These are phyloP conservation scores for Achaetomiella virescens DNA, from an alignment of 495 filamentous ascomycete genomes.

Conservation along the genomic window DNA sequence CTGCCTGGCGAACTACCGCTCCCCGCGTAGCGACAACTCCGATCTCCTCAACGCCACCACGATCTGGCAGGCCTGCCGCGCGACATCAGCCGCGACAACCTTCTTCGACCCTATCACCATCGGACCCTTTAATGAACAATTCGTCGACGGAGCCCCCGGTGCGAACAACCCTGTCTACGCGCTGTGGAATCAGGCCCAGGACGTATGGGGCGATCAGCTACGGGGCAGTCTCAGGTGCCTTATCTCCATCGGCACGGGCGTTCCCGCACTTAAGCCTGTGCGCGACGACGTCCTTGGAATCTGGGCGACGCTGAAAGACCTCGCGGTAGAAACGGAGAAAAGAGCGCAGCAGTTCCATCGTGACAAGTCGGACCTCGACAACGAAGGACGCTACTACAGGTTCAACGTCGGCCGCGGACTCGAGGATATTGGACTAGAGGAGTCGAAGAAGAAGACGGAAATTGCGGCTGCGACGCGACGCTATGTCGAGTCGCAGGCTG, in stretches of 20 bases:
- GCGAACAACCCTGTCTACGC: conserved; percentile 44
- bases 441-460: conserved; percentile 32
- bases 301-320: conserved; percentile 21
- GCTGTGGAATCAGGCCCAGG: conserved; percentile 42
- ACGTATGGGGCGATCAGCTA: conserved; percentile 32
- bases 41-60: conserved; percentile 35
- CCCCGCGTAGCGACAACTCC: conserved; percentile 30
- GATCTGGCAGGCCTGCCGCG: conserved; percentile 45
- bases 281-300: conserved; percentile 27
- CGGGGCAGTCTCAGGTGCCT: conserved; percentile 35
- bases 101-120: conserved; percentile 45
- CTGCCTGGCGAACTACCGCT: conserved; percentile 41
- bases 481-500: conserved; percentile 33
- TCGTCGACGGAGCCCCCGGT: conserved; percentile 38
- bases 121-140: conserved; percentile 28
- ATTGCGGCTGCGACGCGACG: conserved; percentile 36
- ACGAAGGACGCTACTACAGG: conserved; percentile 36
- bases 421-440: conserved; percentile 38
- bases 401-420: conserved; percentile 44
- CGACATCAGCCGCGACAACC: conserved; percentile 39
- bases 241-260: conserved; percentile 44
- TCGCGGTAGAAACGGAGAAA: conserved; percentile 38
- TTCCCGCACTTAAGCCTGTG: conserved; percentile 30
- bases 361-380: conserved; percentile 32
- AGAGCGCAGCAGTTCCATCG: conserved; percentile 34